These are phyloP conservation scores for Plasmopara muralis DNA, from an alignment of 352 stramenopile genomes.

Conservation along the genomic window DNA sequence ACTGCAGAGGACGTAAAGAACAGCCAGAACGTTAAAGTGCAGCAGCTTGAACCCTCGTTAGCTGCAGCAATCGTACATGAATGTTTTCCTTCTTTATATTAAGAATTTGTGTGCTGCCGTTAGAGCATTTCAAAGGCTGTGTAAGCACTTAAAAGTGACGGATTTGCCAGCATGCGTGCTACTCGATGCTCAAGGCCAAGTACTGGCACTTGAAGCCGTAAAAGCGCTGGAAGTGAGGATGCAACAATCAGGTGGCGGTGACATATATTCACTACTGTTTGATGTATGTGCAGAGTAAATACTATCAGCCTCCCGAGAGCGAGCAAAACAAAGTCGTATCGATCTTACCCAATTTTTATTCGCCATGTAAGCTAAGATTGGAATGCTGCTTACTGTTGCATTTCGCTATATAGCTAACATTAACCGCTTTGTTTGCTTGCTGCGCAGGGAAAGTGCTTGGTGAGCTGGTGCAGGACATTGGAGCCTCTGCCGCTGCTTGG, in stretches of 20 bases:
- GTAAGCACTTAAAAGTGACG: constrained; percentile 36
- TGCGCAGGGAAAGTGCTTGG: constrained; percentile 18
- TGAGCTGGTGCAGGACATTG: constrained; percentile 13
- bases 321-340: not conserved
- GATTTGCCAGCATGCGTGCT: constrained; percentile 31
- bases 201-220: constrained; percentile 8
- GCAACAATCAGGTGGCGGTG: not conserved
- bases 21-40: constrained; percentile 1
- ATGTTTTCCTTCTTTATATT: not conserved
- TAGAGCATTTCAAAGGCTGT: constrained; percentile 35
- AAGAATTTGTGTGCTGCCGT: not conserved
- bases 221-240: constrained; percentile 10
- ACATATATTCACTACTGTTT: not conserved
- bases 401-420: not conserved
- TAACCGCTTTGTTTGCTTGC: not conserved
- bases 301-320: constrained; percentile 7
- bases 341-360: not conserved
- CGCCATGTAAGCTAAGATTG: constrained; percentile 11
- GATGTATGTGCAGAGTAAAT: constrained; percentile 9
- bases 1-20: not conserved
- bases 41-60: constrained; percentile 24
- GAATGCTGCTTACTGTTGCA: not conserved
- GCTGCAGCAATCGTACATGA: not conserved
- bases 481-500: constrained; percentile 4
- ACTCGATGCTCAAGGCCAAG: constrained; percentile 21